These are phyloP conservation scores for Aotearoamyces nothofagi DNA, from an alignment of 2,329 filamentous ascomycete species.

Conservation along the genomic window DNA sequence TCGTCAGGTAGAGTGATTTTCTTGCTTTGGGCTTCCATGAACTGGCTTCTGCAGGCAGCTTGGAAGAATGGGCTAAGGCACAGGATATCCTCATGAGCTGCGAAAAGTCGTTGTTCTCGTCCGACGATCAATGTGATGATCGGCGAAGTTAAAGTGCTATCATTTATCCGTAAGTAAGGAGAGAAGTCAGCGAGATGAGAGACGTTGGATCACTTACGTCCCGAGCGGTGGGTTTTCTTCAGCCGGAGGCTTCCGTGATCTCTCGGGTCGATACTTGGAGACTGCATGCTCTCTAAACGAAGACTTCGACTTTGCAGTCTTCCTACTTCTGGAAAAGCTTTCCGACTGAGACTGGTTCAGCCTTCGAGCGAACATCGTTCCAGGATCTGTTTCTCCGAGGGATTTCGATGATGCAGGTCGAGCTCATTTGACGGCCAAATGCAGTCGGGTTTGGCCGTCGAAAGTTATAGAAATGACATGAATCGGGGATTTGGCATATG, in stretches of 20 bases:
- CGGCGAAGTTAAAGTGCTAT: slow-evolving; percentile 45
- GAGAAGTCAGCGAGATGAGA: too few species aligned
- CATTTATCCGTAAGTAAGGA: too few species aligned
- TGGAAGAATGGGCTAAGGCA: slow-evolving; percentile 67
- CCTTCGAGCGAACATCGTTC: slow-evolving; percentile 8
- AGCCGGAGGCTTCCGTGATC: slow-evolving; percentile 13
- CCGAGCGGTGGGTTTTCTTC: slow-evolving; percentile 11
- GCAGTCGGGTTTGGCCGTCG: too few species aligned
- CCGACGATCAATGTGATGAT: slow-evolving; percentile 73
- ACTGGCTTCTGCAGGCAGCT: slow-evolving; percentile 44
- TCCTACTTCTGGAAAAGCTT: slow-evolving; percentile 17
- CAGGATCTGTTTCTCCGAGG: too few species aligned
- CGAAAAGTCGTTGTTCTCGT: slow-evolving; percentile 74
- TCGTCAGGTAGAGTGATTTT: slow-evolving; percentile 71
- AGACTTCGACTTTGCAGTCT: slow-evolving; percentile 12
- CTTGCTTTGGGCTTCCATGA: slow-evolving; percentile 44
- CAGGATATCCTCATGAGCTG: slow-evolving; percentile 79
- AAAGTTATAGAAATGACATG: too few species aligned
- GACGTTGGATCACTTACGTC: slow-evolving; percentile 14
- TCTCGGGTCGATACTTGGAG: slow-evolving; percentile 18
- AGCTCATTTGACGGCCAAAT: too few species aligned
- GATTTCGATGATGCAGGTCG: too few species aligned
- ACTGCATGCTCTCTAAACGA: slow-evolving; percentile 21
- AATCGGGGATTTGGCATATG: too few species aligned
- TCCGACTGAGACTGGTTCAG: slow-evolving; percentile 14